Conservation (phyloP, 129 eudicot genomes). For the Arctium minus region DNA sequence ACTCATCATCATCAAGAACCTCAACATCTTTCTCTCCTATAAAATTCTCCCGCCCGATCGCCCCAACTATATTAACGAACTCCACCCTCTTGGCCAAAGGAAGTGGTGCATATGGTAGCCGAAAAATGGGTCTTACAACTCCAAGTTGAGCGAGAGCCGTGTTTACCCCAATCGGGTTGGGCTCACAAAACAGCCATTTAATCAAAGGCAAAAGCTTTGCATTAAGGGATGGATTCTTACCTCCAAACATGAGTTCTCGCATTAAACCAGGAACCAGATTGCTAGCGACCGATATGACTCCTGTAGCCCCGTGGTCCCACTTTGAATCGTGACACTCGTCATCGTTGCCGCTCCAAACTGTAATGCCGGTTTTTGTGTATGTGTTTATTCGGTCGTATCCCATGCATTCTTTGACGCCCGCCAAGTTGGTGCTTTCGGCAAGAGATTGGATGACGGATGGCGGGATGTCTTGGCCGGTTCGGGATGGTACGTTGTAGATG, state of each 20-base stretch:
- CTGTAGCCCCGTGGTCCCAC: constrained; percentile 71
- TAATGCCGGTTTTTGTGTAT: constrained; percentile 42
- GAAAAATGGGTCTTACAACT: constrained; percentile 67
- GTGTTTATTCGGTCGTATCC: constrained; percentile 53
- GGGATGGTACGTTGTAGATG: constrained; percentile 68
- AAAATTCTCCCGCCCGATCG: constrained; percentile 63
- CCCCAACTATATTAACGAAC: constrained; percentile 59
- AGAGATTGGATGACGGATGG: constrained; percentile 47
- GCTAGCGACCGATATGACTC: constrained; percentile 73
- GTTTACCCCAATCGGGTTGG: constrained; percentile 75
- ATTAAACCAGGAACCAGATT: constrained; percentile 75
- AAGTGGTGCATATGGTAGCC: constrained; percentile 76
- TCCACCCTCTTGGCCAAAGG: constrained; percentile 57
- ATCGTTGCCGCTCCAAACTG: constrained; percentile 80
- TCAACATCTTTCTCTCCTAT: constrained; percentile 67
- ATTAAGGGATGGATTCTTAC: constrained; percentile 55
- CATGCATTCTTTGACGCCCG: constrained; percentile 66
- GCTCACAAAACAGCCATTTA: constrained; percentile 76
- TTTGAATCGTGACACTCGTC: constrained; percentile 76
- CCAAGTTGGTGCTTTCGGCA: constrained; percentile 53
- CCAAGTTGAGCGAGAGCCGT: constrained; percentile 89
- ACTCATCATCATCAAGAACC: constrained; percentile 75
- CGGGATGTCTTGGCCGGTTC: constrained; percentile 85
- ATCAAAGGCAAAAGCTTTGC: constrained; percentile 53
- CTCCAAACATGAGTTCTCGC: constrained; percentile 69